Evolutionary conservation across 352 stramenopile species (phyloP), one percentile per base, ranked within the genome.

Genomic region (Pilasporangium apinafurcum): DNA sequence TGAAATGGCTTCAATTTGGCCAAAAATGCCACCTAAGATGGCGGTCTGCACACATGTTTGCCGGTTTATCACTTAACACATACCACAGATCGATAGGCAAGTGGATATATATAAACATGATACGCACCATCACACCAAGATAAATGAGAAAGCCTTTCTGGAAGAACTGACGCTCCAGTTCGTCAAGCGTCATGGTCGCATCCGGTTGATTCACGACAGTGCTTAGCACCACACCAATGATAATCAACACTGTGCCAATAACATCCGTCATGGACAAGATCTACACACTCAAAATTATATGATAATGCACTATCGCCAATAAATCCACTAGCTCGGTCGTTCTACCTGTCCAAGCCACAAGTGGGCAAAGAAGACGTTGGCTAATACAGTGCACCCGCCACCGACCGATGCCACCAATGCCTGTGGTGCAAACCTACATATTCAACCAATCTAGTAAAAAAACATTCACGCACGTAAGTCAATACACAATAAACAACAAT

Each of bases 291-390:
- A 37, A 25, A 42, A 1, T 13, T n/a, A 37, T 9, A 8, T 38
- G 2, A 41, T 10, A 16, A n/a, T 20, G 7, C 8, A 43, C 36
- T 8, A 49, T 17, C 5, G 16, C 14, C 25, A 20, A 58, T 33
- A 31, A n/a, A 42, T 40, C 30, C 1, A 53, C 3, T 31, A 16
- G 13, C 36, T n/a, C n/a, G n/a, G n/a, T n/a, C n/a, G n/a, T n/a
- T n/a, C 31, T 37, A 70, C 62, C 64, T 92, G 78, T 8, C 80
- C 77, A 41, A 96, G 69, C 81, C 81, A 90, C 44, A 88, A 41
- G 37, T 92, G 77, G 8, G 80, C 83, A 43, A 96, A 96, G 44
- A 95, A 90, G 4, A 95, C 80, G 42, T 96, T 96, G 28, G 81
- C 80, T 8, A 96, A 62, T 30, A 96, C 78, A 0, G 85, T 96